Base-by-base conservation (phyloP, 1,284 basidiomycete genomes). In the Melampsora americana region DNA sequence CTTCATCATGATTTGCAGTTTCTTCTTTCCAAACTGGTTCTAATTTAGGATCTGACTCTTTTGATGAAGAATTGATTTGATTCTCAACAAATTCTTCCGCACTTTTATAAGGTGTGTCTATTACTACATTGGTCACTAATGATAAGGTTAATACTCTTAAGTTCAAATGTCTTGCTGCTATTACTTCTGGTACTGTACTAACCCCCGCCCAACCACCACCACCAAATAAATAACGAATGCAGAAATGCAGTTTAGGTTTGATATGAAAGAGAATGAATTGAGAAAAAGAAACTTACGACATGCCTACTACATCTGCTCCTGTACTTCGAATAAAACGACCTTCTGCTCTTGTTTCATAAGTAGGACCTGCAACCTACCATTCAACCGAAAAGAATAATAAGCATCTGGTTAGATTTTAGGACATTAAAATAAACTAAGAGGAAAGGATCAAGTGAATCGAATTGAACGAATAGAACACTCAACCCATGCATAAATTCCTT, bases 401-500 rank as follows among this genome's bases (percentile, higher is more conserved):
- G n/a, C n/a, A n/a, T n/a, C n/a, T n/a, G n/a, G n/a, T n/a, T n/a
- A n/a, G n/a, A n/a, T n/a, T n/a, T n/a, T n/a, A n/a, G n/a, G n/a
- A n/a, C n/a, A n/a, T n/a, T n/a, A n/a, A n/a, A n/a, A n/a, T n/a
- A n/a, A n/a, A n/a, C n/a, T n/a, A n/a, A n/a, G n/a, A n/a, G n/a
- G n/a, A n/a, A n/a, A n/a, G n/a, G n/a, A n/a, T n/a, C n/a, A n/a
- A n/a, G n/a, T n/a, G n/a, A n/a, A n/a, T n/a, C n/a, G n/a, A n/a
- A n/a, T n/a, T n/a, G n/a, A n/a, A n/a, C n/a, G n/a, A n/a, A n/a
- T n/a, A n/a, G n/a, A n/a, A n/a, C n/a, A n/a, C n/a, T n/a, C n/a
- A n/a, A 93, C 92, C 90, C 91, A 93, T 4, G 91, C 91, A 79
- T 93, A 93, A 0, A 87, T 89, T 0, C 92, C 92, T 80, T 92